Conservation (phyloP, 768 basidiomycete genomes). For the Phylloporus sp. region DNA sequence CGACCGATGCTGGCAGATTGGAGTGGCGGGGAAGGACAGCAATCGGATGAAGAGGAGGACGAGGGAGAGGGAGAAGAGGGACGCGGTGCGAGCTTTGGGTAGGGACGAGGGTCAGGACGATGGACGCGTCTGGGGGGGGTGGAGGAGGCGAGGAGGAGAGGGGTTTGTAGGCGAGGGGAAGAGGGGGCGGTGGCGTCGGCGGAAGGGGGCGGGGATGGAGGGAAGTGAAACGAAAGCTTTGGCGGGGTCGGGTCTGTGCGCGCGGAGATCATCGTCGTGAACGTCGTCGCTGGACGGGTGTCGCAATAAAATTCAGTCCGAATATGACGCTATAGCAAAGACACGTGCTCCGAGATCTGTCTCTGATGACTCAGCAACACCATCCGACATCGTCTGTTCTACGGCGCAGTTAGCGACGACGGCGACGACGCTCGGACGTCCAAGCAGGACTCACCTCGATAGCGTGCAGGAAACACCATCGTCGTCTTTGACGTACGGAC, state of each 20-base stretch:
- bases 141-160: slow-evolving; percentile 34
- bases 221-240: background rate
- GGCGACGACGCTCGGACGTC: slow-evolving; percentile 2
- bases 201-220: slow-evolving; percentile 1
- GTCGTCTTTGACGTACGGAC: slow-evolving; percentile 8
- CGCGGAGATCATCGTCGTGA: background rate
- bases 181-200: background rate
- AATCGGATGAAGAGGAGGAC: slow-evolving; percentile 17
- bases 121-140: slow-evolving; percentile 21
- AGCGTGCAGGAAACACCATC: slow-evolving; percentile 12
- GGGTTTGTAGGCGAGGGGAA: slow-evolving; percentile 5
- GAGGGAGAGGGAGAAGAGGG: slow-evolving; percentile 30
- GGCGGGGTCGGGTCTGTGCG: background rate
- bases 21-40: slow-evolving; percentile 5
- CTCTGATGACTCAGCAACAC: slow-evolving; percentile 30
- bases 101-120: slow-evolving; percentile 9
- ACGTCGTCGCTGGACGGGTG: background rate
- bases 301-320: slow-evolving; percentile 11
- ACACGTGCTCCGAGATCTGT: slow-evolving; percentile 32
- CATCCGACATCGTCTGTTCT: slow-evolving; percentile 2
- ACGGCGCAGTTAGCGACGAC: slow-evolving; percentile 12
- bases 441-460: slow-evolving; percentile 16
- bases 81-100: slow-evolving; percentile 32
- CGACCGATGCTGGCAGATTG: slow-evolving; percentile 54
- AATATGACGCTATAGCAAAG: slow-evolving; percentile 32